A percentile compares a stretch with the other conserved stretches of the same genome.
phyloP scores from a whole-genome alignment of 192 early-diverging fungal genomes.

The Umbelopsis ramanniana region DNA sequence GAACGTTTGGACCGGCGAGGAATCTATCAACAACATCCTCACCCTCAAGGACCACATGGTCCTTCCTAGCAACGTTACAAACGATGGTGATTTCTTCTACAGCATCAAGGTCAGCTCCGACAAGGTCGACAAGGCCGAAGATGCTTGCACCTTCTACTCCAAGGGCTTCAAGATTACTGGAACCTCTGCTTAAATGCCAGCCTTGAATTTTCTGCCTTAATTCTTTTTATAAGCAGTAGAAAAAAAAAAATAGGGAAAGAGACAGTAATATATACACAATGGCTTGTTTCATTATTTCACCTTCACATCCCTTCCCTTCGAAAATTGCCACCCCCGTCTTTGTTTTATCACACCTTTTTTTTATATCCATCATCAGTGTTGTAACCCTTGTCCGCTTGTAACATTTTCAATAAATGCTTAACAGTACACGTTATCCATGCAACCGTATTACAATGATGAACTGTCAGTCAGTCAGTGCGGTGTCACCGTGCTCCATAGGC shows the following conservation, averaged over 20 bases:
- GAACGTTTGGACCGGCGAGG: slow-evolving; percentile 26
- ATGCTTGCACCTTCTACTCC: slow-evolving; percentile 28
- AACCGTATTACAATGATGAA: not conserved
- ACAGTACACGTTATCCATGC: not conserved
- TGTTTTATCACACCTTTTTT: not conserved
- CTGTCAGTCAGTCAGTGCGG: too few relatives aligned
- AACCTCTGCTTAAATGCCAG: not conserved
- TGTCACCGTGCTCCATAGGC: too few relatives aligned
- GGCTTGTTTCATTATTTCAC: too few relatives aligned
- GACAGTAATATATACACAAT: slow-evolving; percentile 12
- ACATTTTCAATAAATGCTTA: slow-evolving; percentile 23
- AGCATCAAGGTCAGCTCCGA: slow-evolving; percentile 24
- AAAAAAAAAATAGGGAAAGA: not conserved
- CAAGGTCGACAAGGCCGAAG: slow-evolving; percentile 21
- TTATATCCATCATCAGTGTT: slow-evolving; percentile 3
- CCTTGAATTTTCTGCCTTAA: not conserved
- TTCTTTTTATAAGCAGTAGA: not conserved
- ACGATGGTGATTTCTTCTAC: slow-evolving; percentile 33
- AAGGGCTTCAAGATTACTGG: slow-evolving; percentile 29
- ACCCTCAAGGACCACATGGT: slow-evolving; percentile 37
- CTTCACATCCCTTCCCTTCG: too few relatives aligned
- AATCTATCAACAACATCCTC: slow-evolving; percentile 30
- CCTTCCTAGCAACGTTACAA: slow-evolving; percentile 14
- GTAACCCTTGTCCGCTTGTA: slow-evolving; percentile 20
- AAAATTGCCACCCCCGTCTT: too few relatives aligned